These are phyloP conservation scores for Raffaelea ambrosiae DNA, from an alignment of 2,329 filamentous ascomycete genomes.

Conservation along the genomic window DNA sequence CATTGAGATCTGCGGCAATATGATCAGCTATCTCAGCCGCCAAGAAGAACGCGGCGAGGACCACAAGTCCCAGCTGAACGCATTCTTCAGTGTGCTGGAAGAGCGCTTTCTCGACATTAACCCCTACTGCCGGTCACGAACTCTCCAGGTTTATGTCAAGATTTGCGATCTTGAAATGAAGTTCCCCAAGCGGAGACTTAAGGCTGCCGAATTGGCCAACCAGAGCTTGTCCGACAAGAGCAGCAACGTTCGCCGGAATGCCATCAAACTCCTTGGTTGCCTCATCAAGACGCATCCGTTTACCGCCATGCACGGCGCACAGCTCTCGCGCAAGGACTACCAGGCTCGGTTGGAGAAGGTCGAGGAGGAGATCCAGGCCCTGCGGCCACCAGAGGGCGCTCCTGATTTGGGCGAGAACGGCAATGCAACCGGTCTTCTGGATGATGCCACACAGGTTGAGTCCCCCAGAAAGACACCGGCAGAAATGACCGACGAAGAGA, in stretches of 20 bases:
- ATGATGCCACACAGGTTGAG: constrained; percentile 78
- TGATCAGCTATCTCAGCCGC: constrained; percentile 83
- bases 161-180: constrained; percentile 94
- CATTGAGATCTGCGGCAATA: constrained; percentile 94
- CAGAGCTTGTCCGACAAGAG: constrained; percentile 95
- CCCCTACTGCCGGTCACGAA: constrained; percentile 85
- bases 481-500: constrained; percentile 72
- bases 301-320: constrained; percentile 79
- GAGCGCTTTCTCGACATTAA: constrained; percentile 95
- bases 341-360: constrained; percentile 71
- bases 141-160: constrained; percentile 87
- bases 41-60: constrained; percentile 88
- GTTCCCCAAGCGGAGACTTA: constrained; percentile 85
- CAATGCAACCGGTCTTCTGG: constrained; percentile 64
- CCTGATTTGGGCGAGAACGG: constrained; percentile 66
- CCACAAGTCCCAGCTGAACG: constrained; percentile 88
- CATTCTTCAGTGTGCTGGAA: constrained; percentile 94
- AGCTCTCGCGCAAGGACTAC: constrained; percentile 82
- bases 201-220: constrained; percentile 76
- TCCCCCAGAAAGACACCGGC: constrained; percentile 51
- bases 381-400: constrained; percentile 69
- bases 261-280: constrained; percentile 82
- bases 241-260: constrained; percentile 91
- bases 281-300: constrained; percentile 94
- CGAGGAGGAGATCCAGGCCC: constrained; percentile 68